A percentile compares a stretch with the other conserved stretches of the same genome.
These are phyloP conservation scores for Nemophila menziesii DNA, from an alignment of 257 asterid species.

Conservation along the genomic window DNA sequence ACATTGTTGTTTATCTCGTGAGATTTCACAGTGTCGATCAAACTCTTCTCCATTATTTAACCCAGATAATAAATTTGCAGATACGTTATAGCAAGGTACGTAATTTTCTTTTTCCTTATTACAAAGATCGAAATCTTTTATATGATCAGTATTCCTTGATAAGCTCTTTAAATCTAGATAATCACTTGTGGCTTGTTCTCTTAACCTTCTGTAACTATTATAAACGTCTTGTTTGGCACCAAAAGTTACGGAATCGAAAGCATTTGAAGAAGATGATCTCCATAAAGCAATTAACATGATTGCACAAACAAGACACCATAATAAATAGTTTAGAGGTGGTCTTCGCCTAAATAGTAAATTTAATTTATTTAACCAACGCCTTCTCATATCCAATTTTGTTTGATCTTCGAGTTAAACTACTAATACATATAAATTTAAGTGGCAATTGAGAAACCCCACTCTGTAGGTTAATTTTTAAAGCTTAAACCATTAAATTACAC, in stretches of 20 bases:
- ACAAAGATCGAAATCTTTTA: conserved; percentile 58
- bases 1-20: conserved; percentile 43
- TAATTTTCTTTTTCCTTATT: conserved; percentile 80
- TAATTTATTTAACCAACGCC: conserved; percentile 62
- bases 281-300: conserved; percentile 44
- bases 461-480: conserved; percentile 16
- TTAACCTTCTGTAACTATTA: conserved; percentile 53
- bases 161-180: conserved; percentile 47
- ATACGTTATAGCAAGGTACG: conserved; percentile 87
- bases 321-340: conserved; percentile 66
- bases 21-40: conserved; percentile 83
- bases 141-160: conserved; percentile 34
- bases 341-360: conserved; percentile 48
- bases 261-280: conserved; percentile 51
- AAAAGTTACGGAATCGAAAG: conserved; percentile 41
- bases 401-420: conserved; percentile 23
- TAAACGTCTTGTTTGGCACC: conserved; percentile 39
- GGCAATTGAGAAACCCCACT: conserved; percentile 26
- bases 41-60: conserved; percentile 76
- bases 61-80: conserved; percentile 64
- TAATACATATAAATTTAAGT: conserved; percentile 33
- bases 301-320: conserved; percentile 54
- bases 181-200: conserved; percentile 62
- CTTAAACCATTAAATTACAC: conserved; percentile 5
- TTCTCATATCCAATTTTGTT: conserved; percentile 74